Evolutionary conservation across 2,329 filamentous ascomycete genomes (phyloP).

Genomic region (Dactylellina parvicollis): DNA sequence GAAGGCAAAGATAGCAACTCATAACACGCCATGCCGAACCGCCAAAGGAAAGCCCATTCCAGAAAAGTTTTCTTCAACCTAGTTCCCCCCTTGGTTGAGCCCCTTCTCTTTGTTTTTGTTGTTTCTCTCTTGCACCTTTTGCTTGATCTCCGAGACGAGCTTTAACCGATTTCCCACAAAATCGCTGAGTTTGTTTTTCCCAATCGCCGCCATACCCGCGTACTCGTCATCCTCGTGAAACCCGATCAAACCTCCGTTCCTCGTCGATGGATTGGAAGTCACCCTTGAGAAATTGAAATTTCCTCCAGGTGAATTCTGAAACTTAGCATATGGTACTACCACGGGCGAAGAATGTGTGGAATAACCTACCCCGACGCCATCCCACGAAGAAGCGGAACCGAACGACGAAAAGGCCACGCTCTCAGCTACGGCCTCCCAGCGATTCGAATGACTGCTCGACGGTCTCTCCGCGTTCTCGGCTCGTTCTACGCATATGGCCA

Average conservation of each 20-base stretch:
- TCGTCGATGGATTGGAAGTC: conserved; percentile 2
- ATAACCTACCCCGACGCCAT: conserved; percentile 19
- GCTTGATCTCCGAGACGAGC: conserved; percentile 53
- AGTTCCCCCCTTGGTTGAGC: not conserved
- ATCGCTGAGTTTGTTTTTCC: conserved; percentile 56
- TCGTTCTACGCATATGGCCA: conserved; percentile 65
- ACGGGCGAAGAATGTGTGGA: conserved; percentile 3
- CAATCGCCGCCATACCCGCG: conserved; percentile 23
- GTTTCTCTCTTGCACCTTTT: conserved; percentile 52
- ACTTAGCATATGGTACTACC: conserved; percentile 1
- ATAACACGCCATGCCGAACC: conserved; percentile 3
- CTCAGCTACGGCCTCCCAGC: conserved; percentile 68
- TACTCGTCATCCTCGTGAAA: conserved; percentile 29
- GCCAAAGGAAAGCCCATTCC: not conserved
- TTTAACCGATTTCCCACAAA: conserved; percentile 52
- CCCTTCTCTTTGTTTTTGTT: too few relatives aligned
- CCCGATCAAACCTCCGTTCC: conserved; percentile 24
- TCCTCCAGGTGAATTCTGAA: conserved; percentile 40
- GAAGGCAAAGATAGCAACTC: not conserved
- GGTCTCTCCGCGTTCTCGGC: conserved; percentile 67
- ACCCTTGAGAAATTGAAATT: conserved; percentile 52
- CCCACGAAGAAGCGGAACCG: conserved; percentile 19
- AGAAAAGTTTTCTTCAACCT: not conserved
- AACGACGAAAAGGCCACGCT: conserved; percentile 59
- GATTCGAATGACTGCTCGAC: conserved; percentile 64